Evolutionary conservation across 148 eudicot species (phyloP).

Genomic region (Silene conica): DNA sequence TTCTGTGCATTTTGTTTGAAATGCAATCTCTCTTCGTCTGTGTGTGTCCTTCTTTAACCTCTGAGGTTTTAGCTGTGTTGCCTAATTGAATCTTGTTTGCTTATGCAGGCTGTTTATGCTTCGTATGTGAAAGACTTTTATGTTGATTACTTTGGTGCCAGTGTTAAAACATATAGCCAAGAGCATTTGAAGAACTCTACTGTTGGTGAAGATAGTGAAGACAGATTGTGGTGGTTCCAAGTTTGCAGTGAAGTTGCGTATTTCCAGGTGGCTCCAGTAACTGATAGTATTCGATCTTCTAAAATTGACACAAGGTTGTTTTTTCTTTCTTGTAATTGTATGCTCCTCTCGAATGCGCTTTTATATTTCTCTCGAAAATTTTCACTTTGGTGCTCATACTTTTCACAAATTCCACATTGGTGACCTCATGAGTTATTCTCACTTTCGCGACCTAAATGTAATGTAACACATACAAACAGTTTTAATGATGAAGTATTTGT

Average conservation of each 20-base stretch:
- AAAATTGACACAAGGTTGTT: conserved; percentile 66
- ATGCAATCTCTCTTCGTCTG: background rate
- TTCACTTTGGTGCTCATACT: background rate
- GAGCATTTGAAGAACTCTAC: conserved; percentile 54
- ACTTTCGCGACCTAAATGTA: too few species aligned
- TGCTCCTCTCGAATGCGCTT: conserved; percentile 5
- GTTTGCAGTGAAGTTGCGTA: conserved; percentile 99
- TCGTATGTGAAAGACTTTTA: conserved; percentile 62
- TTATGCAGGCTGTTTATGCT: conserved; percentile 76
- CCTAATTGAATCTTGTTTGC: too few species aligned
- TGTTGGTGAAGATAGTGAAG: conserved; percentile 39
- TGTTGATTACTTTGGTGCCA: conserved; percentile 48
- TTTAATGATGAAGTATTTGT: too few species aligned
- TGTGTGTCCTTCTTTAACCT: background rate
- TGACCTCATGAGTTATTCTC: background rate
- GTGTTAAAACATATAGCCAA: conserved; percentile 66
- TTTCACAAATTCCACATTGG: background rate
- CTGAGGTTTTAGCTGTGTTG: background rate
- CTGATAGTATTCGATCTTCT: conserved; percentile 86
- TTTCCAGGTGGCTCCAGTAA: conserved; percentile 95
- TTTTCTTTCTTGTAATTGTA: conserved; percentile 2
- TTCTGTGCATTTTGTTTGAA: background rate
- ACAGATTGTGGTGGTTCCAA: conserved; percentile 99
- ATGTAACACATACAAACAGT: too few species aligned
- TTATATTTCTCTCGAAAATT: background rate